Conservation (phyloP, 2,329 filamentous ascomycete genomes). For the Endothia cerciana region DNA sequence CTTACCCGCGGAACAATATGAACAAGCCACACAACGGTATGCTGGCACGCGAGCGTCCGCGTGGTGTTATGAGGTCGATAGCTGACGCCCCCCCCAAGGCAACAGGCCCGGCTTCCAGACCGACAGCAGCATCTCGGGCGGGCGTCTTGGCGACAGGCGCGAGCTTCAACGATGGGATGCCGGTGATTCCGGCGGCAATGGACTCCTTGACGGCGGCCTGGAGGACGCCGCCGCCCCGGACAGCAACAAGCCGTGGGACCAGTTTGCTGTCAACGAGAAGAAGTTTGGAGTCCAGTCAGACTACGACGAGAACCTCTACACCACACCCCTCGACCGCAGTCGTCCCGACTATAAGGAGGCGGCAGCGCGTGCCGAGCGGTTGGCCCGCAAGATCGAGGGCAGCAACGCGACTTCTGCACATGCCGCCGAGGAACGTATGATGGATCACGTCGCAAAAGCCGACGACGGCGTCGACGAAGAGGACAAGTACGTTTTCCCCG, state of each 20-base stretch:
- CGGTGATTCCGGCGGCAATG: conserved; percentile 48
- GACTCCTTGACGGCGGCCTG: conserved; percentile 66
- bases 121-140: conserved; percentile 84
- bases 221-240: conserved; percentile 55
- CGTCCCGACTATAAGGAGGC: conserved; percentile 82
- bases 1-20: conserved; percentile 40
- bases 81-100: conserved; percentile 51
- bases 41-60: not conserved
- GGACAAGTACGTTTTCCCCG: conserved; percentile 69
- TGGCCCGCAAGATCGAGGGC: conserved; percentile 87
- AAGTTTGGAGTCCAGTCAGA: conserved; percentile 87
- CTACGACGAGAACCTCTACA: conserved; percentile 95
- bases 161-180: conserved; percentile 79
- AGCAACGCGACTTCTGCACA: conserved; percentile 76
- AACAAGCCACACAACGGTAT: conserved; percentile 46
- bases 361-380: conserved; percentile 76
- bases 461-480: conserved; percentile 83
- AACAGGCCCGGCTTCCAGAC: conserved; percentile 75
- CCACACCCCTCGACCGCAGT: conserved; percentile 82
- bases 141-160: conserved; percentile 70
- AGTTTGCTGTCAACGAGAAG: conserved; percentile 87
- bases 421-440: conserved; percentile 85
- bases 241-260: conserved; percentile 69
- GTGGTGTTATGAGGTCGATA: conserved; percentile 1
- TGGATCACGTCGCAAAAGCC: conserved; percentile 65